Evolutionary conservation across 1,139 yeast species (phyloP), one percentile per base, ranked within the genome.

Genomic region (Pneumocystis canis): DNA sequence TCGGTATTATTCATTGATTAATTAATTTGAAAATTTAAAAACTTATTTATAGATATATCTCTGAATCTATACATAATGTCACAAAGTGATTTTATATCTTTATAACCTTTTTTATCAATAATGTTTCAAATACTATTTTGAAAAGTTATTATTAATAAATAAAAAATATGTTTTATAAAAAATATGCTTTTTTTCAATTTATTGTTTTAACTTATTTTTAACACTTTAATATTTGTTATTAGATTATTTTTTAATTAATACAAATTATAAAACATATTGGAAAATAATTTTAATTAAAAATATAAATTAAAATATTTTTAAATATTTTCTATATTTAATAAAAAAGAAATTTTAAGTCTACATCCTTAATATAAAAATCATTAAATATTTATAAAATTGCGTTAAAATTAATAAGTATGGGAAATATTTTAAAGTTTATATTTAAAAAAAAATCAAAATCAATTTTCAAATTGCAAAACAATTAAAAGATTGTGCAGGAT

Each of bases 1-100:
- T 64, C 81, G 81, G 66, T 79, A 82, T 71, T 94, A 9, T 11
- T 9, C n/a, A n/a, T n/a, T n/a, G n/a, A 47, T 39, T 37, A 20
- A 25, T 25, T 25, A 47, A 20, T 20, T 47, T 7, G 1, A 25
- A 3, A 47, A 9, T 47, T 20, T 25, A 47, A 47, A 47, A 3
- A 11, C n/a, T 47, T 20, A 47, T 47, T 47, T 25, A 25, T 47
- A 47, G 54, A 47, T 47, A 47, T 47, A 31, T 47, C 11, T 47
- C 54, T 25, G 54, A 47, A 47, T 47, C 31, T 47, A 47, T 47
- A 47, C 54, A 47, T 14, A 47, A 47, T 47, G 54, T 47, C 9
- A 47, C 54, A 18, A 47, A 47, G 11, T 47, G 25, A 28, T 25
- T 25, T 47, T 11, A 11, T 40, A 20, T 20, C 7, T 18, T 40